phyloP scores from a whole-genome alignment of 2,329 filamentous ascomycete species.

The Ophiostoma perfectum region DNA sequence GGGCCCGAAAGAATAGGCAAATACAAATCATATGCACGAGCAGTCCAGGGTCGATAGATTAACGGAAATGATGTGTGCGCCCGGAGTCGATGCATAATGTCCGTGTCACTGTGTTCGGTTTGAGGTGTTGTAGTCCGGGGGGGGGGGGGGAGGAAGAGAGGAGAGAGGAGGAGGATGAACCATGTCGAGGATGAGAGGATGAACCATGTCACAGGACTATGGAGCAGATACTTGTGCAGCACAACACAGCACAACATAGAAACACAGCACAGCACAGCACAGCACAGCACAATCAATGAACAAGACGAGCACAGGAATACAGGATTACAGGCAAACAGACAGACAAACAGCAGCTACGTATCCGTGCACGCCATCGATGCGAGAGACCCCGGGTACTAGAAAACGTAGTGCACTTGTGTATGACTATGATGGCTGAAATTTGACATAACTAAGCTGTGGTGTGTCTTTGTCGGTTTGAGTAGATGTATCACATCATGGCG shows the following conservation, averaged over 20 bases:
- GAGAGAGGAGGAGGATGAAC: too few species aligned
- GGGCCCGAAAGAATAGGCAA: not conserved
- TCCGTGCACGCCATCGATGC: not conserved
- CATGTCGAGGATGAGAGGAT: not conserved
- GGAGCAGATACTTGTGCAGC: not conserved
- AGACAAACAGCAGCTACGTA: constrained; percentile 2
- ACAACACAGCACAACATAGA: not conserved
- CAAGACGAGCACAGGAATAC: too few species aligned
- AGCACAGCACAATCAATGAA: not conserved
- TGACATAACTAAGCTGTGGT: too few species aligned
- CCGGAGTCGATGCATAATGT: not conserved
- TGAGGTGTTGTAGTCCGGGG: too few species aligned
- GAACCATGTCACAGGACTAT: not conserved
- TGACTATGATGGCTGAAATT: too few species aligned
- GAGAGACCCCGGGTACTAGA: too few species aligned
- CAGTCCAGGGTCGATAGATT: not conserved
- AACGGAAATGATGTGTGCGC: constrained; percentile 7
- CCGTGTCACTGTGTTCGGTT: too few species aligned
- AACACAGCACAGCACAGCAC: not conserved
- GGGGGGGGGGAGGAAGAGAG: too few species aligned
- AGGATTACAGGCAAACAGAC: not conserved
- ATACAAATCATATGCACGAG: not conserved
- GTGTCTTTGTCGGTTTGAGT: too few species aligned
- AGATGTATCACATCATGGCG: too few species aligned
- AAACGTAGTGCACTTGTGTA: too few species aligned